These are phyloP conservation scores for Pseudonitzschia pungens DNA, from an alignment of 108 stramenopile genomes.

Conservation along the genomic window DNA sequence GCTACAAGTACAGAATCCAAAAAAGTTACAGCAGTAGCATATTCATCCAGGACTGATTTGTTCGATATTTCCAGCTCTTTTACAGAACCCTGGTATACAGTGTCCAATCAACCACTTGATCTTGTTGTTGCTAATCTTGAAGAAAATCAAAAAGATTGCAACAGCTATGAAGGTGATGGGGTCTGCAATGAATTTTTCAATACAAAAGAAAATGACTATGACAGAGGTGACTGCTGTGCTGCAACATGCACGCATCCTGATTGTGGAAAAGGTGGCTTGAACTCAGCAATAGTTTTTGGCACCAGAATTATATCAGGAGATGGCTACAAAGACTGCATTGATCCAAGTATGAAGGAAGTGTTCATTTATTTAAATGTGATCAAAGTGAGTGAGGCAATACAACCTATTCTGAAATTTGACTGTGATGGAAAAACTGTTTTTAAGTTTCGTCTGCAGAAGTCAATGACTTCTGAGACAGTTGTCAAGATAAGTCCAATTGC, in stretches of 20 bases:
- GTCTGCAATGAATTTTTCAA: background rate
- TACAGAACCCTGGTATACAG: background rate
- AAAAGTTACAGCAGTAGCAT: background rate
- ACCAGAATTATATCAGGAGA: background rate
- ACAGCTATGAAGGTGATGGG: background rate
- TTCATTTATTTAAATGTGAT: background rate
- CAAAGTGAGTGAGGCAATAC: background rate
- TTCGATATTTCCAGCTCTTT: background rate
- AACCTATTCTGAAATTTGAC: background rate
- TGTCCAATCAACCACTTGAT: background rate
- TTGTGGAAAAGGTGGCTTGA: background rate
- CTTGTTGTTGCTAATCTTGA: background rate
- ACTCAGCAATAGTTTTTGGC: background rate
- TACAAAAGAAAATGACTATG: background rate
- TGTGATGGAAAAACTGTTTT: background rate
- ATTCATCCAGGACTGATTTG: background rate
- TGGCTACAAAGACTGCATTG: background rate
- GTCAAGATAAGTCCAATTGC: background rate
- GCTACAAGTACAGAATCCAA: no score
- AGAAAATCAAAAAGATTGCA: background rate
- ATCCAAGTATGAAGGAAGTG: background rate
- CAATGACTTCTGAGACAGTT: background rate
- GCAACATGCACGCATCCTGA: background rate
- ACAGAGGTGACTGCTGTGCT: background rate
- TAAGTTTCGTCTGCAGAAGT: background rate